Percentiles rank a stretch among this genome's conserved stretches.
These are phyloP conservation scores for Coprinellus aureogranulatus DNA, from an alignment of 768 basidiomycete genomes.

Conservation along the genomic window DNA sequence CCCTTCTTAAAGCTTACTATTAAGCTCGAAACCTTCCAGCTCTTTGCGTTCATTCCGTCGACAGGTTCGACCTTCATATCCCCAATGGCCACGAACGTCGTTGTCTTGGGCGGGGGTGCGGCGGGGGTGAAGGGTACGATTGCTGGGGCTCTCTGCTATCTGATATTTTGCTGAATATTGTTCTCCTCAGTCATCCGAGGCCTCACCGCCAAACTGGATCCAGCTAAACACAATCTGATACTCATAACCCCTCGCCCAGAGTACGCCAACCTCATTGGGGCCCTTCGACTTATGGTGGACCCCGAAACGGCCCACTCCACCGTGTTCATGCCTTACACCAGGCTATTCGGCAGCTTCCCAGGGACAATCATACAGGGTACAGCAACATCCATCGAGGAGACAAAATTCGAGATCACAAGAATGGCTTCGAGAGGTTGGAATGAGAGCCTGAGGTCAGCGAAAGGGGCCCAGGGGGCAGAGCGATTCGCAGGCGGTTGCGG, in stretches of 20 bases:
- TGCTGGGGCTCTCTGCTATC: background rate
- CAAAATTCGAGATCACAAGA: conserved; percentile 23
- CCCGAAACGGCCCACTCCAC: conserved; percentile 28
- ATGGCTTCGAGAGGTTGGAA: conserved; percentile 28
- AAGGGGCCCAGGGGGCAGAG: background rate
- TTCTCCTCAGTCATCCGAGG: background rate
- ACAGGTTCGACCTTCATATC: no score
- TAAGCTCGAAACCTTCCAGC: no score
- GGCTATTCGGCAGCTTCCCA: conserved; percentile 18
- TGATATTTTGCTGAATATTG: no score
- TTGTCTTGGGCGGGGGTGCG: conserved; percentile 7
- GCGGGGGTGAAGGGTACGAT: conserved; percentile 6
- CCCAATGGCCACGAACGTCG: background rate
- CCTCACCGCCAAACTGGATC: conserved; percentile 16
- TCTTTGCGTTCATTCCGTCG: no score
- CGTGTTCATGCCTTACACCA: conserved; percentile 21
- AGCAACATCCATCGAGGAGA: conserved; percentile 27
- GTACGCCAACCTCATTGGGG: conserved; percentile 44
- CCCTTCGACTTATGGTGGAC: conserved; percentile 49
- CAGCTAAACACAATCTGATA: conserved; percentile 42
- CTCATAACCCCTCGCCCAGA: conserved; percentile 51
- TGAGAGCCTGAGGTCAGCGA: background rate
- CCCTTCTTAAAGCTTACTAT: no score
- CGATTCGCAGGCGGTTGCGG: background rate
- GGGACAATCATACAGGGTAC: conserved; percentile 38